Conservation (phyloP, 1,284 basidiomycete genomes). For the Melampsora americana region DNA sequence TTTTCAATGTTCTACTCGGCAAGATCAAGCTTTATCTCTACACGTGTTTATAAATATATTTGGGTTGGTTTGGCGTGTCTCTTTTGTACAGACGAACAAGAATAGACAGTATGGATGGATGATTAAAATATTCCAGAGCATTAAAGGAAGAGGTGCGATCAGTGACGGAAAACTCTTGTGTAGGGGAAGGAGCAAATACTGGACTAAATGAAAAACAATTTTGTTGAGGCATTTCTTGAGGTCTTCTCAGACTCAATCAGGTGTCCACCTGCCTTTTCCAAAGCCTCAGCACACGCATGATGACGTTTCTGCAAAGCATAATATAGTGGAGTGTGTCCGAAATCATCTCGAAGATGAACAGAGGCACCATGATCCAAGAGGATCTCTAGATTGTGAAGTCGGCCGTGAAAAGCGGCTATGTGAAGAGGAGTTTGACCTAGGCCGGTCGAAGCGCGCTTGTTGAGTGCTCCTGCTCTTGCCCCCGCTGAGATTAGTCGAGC, state of each 20-base stretch:
- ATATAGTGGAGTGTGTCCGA: conserved; percentile 70
- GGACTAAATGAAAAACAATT: no score
- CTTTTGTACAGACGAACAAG: no score
- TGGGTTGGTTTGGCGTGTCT: no score
- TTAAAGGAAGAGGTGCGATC: no score
- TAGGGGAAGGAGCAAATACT: no score
- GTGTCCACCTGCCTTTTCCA: conserved; percentile 52
- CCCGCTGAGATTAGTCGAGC: not conserved
- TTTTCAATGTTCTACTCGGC: no score
- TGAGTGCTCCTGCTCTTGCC: conserved; percentile 19
- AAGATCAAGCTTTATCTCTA: no score
- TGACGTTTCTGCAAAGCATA: conserved; percentile 52
- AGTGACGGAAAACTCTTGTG: no score
- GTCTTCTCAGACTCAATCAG: conserved; percentile 44
- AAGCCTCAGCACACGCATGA: conserved; percentile 47
- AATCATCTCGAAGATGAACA: conserved; percentile 74
- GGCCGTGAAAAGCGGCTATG: conserved; percentile 71
- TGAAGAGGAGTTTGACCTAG: conserved; percentile 71
- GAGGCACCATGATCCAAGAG: conserved; percentile 74
- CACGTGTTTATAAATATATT: no score
- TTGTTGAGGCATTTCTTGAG: no score
- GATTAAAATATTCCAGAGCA: no score
- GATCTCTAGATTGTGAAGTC: conserved; percentile 60
- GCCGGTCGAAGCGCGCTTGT: conserved; percentile 14
- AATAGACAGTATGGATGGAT: no score